A percentile compares a stretch with the other conserved stretches of the same genome.
Evolutionary conservation across 2,329 filamentous ascomycete species (phyloP).

Genomic region (Aphanocladium album): DNA sequence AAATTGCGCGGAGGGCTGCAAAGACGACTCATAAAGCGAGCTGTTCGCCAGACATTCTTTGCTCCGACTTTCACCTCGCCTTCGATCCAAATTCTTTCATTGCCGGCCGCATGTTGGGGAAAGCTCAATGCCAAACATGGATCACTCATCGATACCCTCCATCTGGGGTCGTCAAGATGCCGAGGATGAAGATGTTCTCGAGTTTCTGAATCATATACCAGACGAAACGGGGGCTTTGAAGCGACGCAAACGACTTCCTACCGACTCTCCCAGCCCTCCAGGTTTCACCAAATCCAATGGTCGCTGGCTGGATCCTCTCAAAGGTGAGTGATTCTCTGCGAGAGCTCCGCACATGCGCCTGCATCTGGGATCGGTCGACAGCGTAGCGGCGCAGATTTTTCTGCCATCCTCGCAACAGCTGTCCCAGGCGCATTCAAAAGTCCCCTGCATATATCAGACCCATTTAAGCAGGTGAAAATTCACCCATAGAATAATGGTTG

Average conservation of each 20-base stretch:
- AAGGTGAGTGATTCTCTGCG: not conserved
- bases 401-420: not conserved
- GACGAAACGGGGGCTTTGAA: constrained; percentile 16
- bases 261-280: constrained; percentile 8
- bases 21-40: constrained; percentile 3
- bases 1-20: not conserved
- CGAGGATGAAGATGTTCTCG: constrained; percentile 31
- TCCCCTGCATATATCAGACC: not conserved
- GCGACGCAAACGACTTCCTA: constrained; percentile 1
- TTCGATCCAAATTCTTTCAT: not conserved
- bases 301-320: constrained; percentile 11
- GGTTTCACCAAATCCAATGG: constrained; percentile 9
- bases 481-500: not conserved
- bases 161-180: constrained; percentile 32
- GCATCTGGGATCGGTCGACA: not conserved
- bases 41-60: not conserved
- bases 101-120: not conserved
- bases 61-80: not conserved
- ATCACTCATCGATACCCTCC: constrained; percentile 16
- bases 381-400: not conserved
- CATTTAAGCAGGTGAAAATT: not conserved
- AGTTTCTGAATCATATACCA: constrained; percentile 24
- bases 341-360: not conserved
- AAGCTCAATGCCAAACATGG: not conserved
- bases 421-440: not conserved